Conservation (phyloP, 441 rosid species). For the Croton setiger region DNA sequence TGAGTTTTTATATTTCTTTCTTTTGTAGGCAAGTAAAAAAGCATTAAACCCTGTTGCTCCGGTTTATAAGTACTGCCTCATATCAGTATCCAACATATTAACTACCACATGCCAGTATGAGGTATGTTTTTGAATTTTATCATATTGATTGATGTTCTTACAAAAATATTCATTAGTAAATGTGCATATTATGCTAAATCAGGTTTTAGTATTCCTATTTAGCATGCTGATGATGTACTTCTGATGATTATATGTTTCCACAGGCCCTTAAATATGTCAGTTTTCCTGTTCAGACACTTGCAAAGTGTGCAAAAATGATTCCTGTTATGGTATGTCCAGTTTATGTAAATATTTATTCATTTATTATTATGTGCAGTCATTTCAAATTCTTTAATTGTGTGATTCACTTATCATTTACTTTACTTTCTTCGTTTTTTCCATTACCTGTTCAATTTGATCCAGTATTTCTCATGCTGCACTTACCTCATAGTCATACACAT, state of each 20-base stretch:
- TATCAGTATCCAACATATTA: conserved; percentile 79
- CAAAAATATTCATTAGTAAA: neutral
- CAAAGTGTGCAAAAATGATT: conserved; percentile 94
- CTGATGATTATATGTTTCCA: conserved; percentile 18
- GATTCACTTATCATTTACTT: neutral
- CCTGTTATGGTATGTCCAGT: conserved; percentile 78
- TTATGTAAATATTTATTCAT: neutral
- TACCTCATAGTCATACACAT: neutral
- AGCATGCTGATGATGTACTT: conserved; percentile 5
- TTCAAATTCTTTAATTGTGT: neutral
- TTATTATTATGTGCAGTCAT: neutral
- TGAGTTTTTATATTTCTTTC: conserved; percentile 15
- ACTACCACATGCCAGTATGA: conserved; percentile 98
- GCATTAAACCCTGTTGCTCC: conserved; percentile 94
- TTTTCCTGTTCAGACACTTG: conserved; percentile 86
- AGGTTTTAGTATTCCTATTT: neutral
- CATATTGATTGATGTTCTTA: neutral
- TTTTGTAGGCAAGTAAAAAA: conserved; percentile 69
- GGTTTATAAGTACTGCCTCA: conserved; percentile 69
- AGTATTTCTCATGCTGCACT: neutral
- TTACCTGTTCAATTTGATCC: neutral
- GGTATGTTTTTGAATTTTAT: conserved; percentile 35
- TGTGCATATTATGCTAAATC: neutral
- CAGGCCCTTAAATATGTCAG: conserved; percentile 94
- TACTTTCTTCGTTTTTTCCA: neutral